Percentiles rank a stretch among this genome's conserved stretches.
Conservation (phyloP, 306 rosid genomes). For the Rosa rugosa region DNA sequence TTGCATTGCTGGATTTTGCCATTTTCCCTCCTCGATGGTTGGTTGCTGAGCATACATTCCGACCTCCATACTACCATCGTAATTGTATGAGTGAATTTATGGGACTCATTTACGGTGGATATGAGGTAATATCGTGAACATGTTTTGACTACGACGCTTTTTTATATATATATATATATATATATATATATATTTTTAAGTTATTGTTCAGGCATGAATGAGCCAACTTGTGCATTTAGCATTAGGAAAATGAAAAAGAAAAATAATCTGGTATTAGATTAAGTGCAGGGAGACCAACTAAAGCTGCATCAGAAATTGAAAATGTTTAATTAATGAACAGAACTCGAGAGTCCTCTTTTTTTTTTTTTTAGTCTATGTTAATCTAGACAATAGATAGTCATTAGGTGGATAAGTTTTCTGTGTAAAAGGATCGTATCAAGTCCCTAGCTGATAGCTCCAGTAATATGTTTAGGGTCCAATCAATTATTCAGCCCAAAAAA, state of each 20-base stretch:
- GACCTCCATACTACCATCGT: conserved; percentile 99
- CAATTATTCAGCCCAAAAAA: neutral
- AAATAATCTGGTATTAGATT: neutral
- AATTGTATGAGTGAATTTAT: conserved; percentile 97
- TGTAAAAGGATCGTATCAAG: neutral
- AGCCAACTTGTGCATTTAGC: neutral
- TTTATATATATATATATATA: no score
- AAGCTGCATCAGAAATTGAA: neutral
- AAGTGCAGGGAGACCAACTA: neutral
- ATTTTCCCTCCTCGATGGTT: conserved; percentile 95
- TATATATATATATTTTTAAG: no score
- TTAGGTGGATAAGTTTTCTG: neutral
- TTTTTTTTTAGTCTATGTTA: neutral
- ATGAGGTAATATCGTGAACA: conserved; percentile 53
- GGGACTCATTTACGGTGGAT: conserved; percentile 95
- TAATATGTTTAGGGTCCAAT: neutral
- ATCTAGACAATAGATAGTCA: neutral
- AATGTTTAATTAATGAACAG: neutral
- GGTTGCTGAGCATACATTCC: conserved; percentile 94
- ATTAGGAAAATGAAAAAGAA: neutral
- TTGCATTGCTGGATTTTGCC: conserved; percentile 90
- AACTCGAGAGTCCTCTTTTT: neutral
- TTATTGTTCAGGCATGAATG: neutral
- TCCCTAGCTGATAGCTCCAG: neutral
- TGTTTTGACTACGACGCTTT: neutral